Conservation (phyloP, 2,329 filamentous ascomycete species). For the Colletotrichum liriopes region DNA sequence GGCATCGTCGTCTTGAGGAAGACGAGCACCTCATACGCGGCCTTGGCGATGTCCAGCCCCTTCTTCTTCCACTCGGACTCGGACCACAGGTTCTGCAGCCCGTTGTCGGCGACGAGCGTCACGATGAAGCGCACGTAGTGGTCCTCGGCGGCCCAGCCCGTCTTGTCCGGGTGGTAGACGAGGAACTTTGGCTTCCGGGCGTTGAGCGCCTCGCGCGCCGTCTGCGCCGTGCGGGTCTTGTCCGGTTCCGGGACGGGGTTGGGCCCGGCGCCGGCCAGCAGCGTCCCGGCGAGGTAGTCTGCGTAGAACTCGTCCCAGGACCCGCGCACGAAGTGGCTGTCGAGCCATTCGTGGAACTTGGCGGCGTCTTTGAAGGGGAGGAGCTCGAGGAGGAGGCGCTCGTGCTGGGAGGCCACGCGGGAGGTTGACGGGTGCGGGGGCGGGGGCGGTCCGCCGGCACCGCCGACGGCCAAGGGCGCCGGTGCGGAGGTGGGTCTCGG, state of each 20-base stretch:
- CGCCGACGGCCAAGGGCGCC: neutral
- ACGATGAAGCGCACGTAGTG: slow-evolving; percentile 58
- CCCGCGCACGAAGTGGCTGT: slow-evolving; percentile 50
- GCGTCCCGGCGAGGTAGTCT: slow-evolving; percentile 49
- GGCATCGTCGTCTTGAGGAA: slow-evolving; percentile 50
- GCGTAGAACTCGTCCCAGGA: slow-evolving; percentile 56
- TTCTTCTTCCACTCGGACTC: slow-evolving; percentile 52
- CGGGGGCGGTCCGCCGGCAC: neutral
- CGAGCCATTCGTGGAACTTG: slow-evolving; percentile 56
- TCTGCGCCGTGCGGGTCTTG: slow-evolving; percentile 51
- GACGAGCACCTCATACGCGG: slow-evolving; percentile 56
- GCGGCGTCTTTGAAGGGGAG: slow-evolving; percentile 54
- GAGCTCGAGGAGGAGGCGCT: slow-evolving; percentile 57
- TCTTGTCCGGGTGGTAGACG: slow-evolving; percentile 56
- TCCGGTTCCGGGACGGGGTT: slow-evolving; percentile 50
- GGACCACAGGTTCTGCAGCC: slow-evolving; percentile 53
- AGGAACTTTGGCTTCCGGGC: slow-evolving; percentile 50
- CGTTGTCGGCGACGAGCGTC: slow-evolving; percentile 54
- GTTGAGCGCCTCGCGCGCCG: slow-evolving; percentile 52
- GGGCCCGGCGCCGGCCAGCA: slow-evolving; percentile 15
- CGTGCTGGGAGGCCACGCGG: slow-evolving; percentile 51
- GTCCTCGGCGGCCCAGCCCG: slow-evolving; percentile 54
- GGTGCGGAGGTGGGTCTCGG: slow-evolving; percentile 18
- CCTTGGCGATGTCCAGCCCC: slow-evolving; percentile 51
- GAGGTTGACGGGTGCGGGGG: neutral